A percentile compares a stretch with the other conserved stretches of the same genome.
phyloP scores from a whole-genome alignment of 2,329 filamentous ascomycete species.

The Chaetomiaceae sp. region DNA sequence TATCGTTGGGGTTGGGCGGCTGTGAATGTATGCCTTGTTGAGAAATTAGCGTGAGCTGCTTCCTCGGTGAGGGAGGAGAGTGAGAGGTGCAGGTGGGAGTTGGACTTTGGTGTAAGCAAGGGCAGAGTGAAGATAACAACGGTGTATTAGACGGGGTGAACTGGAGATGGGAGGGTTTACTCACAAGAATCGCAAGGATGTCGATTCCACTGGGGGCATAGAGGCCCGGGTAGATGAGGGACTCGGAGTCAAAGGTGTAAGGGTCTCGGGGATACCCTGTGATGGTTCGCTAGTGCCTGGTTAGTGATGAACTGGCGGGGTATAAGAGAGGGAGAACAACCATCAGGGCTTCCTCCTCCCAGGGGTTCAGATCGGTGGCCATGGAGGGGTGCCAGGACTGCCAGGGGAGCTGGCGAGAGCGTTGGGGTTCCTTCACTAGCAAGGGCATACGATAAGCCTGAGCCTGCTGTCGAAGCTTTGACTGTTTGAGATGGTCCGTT shows the following conservation, averaged over 20 bases:
- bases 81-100: not conserved
- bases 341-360: slow-evolving; percentile 14
- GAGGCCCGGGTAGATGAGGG: slow-evolving; percentile 53
- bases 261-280: not conserved
- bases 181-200: slow-evolving; percentile 52
- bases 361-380: slow-evolving; percentile 8
- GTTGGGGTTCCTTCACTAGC: not conserved
- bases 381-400: not conserved
- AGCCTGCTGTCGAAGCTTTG: no score
- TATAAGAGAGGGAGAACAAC: no score
- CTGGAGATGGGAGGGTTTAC: slow-evolving; percentile 28
- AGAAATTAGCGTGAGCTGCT: no score
- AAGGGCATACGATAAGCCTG: not conserved
- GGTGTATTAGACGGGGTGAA: not conserved
- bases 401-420: not conserved
- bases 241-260: slow-evolving; percentile 37
- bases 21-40: slow-evolving; percentile 4
- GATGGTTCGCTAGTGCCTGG: not conserved
- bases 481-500: no score
- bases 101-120: not conserved
- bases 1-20: slow-evolving; percentile 42
- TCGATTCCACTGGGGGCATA: slow-evolving; percentile 54
- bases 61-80: no score
- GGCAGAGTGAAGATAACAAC: no score
- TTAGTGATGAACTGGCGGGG: not conserved